These are phyloP conservation scores for Aquilaria yunnanensis DNA, from an alignment of 345 rosid species.

Conservation along the genomic window DNA sequence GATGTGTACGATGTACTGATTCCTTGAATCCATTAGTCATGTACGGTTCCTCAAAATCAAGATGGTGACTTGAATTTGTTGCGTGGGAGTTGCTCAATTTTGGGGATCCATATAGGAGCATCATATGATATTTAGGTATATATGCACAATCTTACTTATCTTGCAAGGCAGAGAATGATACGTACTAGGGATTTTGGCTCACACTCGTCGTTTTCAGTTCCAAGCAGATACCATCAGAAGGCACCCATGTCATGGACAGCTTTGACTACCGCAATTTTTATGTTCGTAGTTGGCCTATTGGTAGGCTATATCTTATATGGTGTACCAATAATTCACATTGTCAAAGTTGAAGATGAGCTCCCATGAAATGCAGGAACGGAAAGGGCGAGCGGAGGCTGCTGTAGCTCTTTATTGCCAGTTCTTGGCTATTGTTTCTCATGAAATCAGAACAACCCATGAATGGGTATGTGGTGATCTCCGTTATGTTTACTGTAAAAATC, in stretches of 20 bases:
- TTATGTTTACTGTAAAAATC: conserved; percentile 26
- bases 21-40: conserved; percentile 75
- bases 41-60: conserved; percentile 77
- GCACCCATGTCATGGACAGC: conserved; percentile 72
- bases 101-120: conserved; percentile 94
- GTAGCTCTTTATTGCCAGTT: conserved; percentile 70
- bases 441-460: conserved; percentile 98
- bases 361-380: conserved; percentile 74
- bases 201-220: not conserved
- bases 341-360: conserved; percentile 83
- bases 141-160: conserved; percentile 8
- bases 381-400: conserved; percentile 93
- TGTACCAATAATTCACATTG: conserved; percentile 65
- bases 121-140: conserved; percentile 85
- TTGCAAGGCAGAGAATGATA: not conserved
- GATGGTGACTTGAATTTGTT: conserved; percentile 69
- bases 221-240: conserved; percentile 73
- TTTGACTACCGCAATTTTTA: conserved; percentile 51
- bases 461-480: conserved; percentile 56
- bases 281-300: conserved; percentile 72
- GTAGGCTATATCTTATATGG: conserved; percentile 77
- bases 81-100: conserved; percentile 88
- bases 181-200: conserved; percentile 6
- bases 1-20: conserved; percentile 87
- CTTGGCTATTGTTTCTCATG: conserved; percentile 97